Evolutionary conservation across 2,329 filamentous ascomycete species (phyloP).

Genomic region (Coniella vitis): DNA sequence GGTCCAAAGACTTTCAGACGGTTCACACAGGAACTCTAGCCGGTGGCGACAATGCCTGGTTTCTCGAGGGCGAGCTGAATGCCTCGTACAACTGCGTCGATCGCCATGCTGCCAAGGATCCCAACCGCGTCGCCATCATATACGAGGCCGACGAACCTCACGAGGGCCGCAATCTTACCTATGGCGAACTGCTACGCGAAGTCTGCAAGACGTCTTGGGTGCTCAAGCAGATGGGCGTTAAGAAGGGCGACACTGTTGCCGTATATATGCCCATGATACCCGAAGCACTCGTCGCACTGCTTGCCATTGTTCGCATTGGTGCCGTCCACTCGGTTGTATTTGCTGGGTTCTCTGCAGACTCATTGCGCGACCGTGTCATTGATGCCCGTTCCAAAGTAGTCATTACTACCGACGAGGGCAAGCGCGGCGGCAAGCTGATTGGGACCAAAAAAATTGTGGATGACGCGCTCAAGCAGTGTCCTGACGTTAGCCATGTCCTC

Average conservation of each 20-base stretch:
- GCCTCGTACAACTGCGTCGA: slow-evolving; percentile 97
- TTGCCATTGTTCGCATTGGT: slow-evolving; percentile 87
- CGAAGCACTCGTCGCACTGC: slow-evolving; percentile 83
- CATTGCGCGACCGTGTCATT: slow-evolving; percentile 86
- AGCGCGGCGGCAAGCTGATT: slow-evolving; percentile 94
- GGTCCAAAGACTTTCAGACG: slow-evolving; percentile 88
- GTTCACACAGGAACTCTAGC: slow-evolving; percentile 70
- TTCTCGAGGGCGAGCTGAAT: slow-evolving; percentile 86
- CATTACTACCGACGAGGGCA: slow-evolving; percentile 96
- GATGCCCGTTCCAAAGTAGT: slow-evolving; percentile 88
- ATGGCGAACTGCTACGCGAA: slow-evolving; percentile 85
- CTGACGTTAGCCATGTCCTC: slow-evolving; percentile 74
- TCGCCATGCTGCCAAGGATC: slow-evolving; percentile 91
- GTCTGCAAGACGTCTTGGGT: slow-evolving; percentile 83
- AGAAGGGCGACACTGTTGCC: slow-evolving; percentile 94
- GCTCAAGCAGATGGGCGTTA: slow-evolving; percentile 90
- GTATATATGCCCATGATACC: slow-evolving; percentile 99
- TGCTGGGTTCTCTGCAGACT: slow-evolving; percentile 94
- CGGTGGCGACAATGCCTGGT: slow-evolving; percentile 88
- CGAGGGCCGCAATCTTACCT: slow-evolving; percentile 85
- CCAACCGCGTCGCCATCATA: slow-evolving; percentile 90
- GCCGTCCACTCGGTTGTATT: slow-evolving; percentile 97
- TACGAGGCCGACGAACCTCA: slow-evolving; percentile 92
- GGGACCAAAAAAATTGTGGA: slow-evolving; percentile 99
- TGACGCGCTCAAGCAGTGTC: slow-evolving; percentile 93